Conservation (phyloP, 306 rosid species). For the Citrullus colocynthis region DNA sequence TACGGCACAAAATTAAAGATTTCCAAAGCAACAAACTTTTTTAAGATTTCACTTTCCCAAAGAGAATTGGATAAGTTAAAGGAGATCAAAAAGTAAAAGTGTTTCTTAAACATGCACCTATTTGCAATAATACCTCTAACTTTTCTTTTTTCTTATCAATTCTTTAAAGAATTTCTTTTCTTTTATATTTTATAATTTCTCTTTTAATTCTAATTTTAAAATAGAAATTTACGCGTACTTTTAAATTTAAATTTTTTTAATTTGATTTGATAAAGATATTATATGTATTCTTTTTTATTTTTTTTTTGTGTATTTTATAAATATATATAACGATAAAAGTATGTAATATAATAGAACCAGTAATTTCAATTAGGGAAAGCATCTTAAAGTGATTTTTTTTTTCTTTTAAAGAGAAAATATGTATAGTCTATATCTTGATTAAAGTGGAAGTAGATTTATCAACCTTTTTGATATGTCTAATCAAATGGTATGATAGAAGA, state of each 20-base stretch:
- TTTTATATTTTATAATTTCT: too few species aligned
- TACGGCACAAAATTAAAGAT: conserved; percentile 1
- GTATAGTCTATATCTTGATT: neutral
- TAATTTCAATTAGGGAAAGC: too few species aligned
- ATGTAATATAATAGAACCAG: too few species aligned
- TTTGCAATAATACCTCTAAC: neutral
- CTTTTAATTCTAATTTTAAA: too few species aligned
- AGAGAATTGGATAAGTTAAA: neutral
- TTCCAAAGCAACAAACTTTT: neutral
- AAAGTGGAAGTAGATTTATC: neutral
- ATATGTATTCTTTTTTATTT: neutral
- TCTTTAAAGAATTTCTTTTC: too few species aligned
- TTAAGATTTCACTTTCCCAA: neutral
- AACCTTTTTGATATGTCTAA: neutral
- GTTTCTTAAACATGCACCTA: neutral
- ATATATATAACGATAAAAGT: too few species aligned
- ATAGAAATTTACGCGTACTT: too few species aligned
- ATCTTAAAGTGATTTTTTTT: too few species aligned
- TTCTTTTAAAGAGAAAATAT: too few species aligned
- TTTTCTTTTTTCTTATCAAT: neutral
- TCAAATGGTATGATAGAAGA: neutral
- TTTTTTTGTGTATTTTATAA: too few species aligned
- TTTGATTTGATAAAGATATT: too few species aligned
- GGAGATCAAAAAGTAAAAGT: neutral
- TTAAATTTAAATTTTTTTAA: too few species aligned